Percentiles rank a stretch among this genome's conserved stretches.
phyloP scores from a whole-genome alignment of 352 stramenopile species.

The Stramenopiles sp. region DNA sequence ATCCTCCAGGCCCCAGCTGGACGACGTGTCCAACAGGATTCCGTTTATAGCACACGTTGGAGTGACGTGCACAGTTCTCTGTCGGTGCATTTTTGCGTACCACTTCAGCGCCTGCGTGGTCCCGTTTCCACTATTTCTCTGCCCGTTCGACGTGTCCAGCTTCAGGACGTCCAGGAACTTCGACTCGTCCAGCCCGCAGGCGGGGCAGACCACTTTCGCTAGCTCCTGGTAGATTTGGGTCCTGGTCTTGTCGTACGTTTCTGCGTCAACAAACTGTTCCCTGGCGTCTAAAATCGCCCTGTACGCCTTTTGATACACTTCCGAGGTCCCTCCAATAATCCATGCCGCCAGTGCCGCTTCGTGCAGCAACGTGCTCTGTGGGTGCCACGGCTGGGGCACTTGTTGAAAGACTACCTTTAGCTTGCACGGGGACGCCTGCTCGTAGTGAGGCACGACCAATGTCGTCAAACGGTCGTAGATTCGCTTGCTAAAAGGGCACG shows the following conservation, averaged over 20 bases:
- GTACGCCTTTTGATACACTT: conserved; percentile 10
- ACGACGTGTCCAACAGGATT: neutral
- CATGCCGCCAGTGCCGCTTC: conserved; percentile 17
- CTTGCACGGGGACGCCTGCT: neutral
- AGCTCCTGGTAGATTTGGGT: neutral
- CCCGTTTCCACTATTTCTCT: neutral
- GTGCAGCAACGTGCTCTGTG: conserved; percentile 22
- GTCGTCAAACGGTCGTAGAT: conserved; percentile 20
- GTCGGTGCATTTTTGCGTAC: neutral
- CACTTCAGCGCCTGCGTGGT: neutral
- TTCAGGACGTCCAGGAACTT: neutral
- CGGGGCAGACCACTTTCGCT: neutral
- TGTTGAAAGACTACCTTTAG: conserved; percentile 21
- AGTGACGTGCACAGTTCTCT: neutral
- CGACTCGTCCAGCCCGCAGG: neutral
- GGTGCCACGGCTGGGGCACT: conserved; percentile 25
- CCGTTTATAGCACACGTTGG: conserved; percentile 1
- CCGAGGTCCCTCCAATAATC: conserved; percentile 11
- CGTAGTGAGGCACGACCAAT: conserved; percentile 7
- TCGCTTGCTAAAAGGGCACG: conserved; percentile 21
- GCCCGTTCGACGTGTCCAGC: neutral
- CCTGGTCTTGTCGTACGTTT: neutral
- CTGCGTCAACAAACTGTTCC: neutral
- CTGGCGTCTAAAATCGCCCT: neutral
- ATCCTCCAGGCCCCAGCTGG: conserved; percentile 1